Evolutionary conservation across 192 early-diverging fungal species (phyloP), one percentile per base, ranked within the genome.

Genomic region (Chytriomyces sp.): DNA sequence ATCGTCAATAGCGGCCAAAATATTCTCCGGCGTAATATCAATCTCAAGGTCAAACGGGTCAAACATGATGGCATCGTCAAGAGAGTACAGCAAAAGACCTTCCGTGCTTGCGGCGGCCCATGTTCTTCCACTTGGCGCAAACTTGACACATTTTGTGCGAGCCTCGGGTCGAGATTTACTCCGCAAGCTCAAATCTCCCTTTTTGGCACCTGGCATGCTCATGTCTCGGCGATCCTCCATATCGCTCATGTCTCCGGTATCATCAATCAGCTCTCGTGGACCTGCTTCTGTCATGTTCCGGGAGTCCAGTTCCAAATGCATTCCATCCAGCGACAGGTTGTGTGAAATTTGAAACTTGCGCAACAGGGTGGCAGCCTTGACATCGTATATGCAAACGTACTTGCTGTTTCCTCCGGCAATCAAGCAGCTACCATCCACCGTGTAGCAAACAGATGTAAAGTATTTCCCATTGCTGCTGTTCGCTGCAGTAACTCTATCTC

Each of bases 1-100:
- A 26, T 87, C 86, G 5, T 35, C 26, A 43, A 96, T 80, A n/a
- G 92, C 90, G 64, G 89, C 92, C 43, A 90, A 69, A 28, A 97
- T 92, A 0, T 93, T 86, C 24, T 91, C 92, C 0, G 98, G 97
- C 1, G 97, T 98, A 45, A 99, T 94, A 78, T 97, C 93, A 45
- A 97, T 90, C 77, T 98, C 97, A 5, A 99, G 90, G 84, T 99
- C 96, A 82, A 96, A 98, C 24, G 98, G 98, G 82, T 99, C 98
- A 81, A 99, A 99, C 66, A 93, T 72, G 24, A 98, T 84, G 3
- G 88, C 87, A 60, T 98, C 94, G 79, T 99, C 98, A 47, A 99
- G 84, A 16, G 96, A 94, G 85, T 98, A 99, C 61, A 99, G 91
- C 67, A 98, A 74, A 35, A 99, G 83, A 7, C 98, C 98, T 70